Evolutionary conservation across 345 rosid species (phyloP).

Genomic region (Kandelia obovata): DNA sequence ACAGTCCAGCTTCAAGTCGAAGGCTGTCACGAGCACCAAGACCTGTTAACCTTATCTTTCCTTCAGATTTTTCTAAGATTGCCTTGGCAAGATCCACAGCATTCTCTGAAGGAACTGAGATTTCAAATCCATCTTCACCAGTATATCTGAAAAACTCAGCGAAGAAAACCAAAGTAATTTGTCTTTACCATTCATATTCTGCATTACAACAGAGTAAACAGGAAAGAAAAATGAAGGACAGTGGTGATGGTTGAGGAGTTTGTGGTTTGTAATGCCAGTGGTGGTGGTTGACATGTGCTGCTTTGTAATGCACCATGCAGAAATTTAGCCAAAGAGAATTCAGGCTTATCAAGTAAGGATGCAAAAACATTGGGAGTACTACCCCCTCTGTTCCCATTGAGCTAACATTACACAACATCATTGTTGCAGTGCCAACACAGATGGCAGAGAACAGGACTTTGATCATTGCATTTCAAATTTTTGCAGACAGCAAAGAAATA

Average conservation of each 20-base stretch:
- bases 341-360: not conserved
- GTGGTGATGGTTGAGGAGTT: too few relatives aligned
- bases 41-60: constrained; percentile 89
- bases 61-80: constrained; percentile 88
- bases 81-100: constrained; percentile 91
- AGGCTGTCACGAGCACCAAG: constrained; percentile 98
- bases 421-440: not conserved
- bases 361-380: not conserved
- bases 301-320: not conserved
- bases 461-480: too few relatives aligned
- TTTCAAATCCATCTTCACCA: constrained; percentile 99
- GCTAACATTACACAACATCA: not conserved
- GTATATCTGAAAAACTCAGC: constrained; percentile 61
- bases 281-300: too few relatives aligned
- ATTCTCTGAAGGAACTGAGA: constrained; percentile 83
- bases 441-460: not conserved
- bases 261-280: too few relatives aligned
- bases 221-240: not conserved
- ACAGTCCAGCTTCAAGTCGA: constrained; percentile 92
- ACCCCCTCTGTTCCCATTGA: not conserved
- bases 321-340: not conserved
- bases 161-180: not conserved
- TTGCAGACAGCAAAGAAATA: too few relatives aligned
- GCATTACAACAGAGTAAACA: too few relatives aligned
- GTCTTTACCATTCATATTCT: not conserved